Evolutionary conservation across 805 yeast genomes (phyloP).

Genomic region (Ogataea thermomethanolica): DNA sequence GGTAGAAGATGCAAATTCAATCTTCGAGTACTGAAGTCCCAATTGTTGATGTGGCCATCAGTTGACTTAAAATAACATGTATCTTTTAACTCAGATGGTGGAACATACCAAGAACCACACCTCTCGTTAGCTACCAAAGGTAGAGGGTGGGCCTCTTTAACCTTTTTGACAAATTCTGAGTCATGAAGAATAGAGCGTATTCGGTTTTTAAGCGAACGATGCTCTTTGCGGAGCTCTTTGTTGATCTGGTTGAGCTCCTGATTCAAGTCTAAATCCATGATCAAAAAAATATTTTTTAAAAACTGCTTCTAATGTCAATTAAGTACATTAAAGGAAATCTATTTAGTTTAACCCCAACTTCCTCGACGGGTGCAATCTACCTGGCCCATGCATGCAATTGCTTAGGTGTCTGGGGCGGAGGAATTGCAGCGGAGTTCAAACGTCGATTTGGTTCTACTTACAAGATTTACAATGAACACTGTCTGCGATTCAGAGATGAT

Average conservation of each 20-base stretch:
- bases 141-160: conserved; percentile 32
- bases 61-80: conserved; percentile 83
- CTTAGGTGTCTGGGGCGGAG: conserved; percentile 81
- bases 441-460: conserved; percentile 56
- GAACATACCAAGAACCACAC: conserved; percentile 84
- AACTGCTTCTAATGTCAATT: conserved; percentile 20
- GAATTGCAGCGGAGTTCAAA: conserved; percentile 63
- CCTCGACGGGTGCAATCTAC: conserved; percentile 37
- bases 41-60: conserved; percentile 81
- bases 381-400: conserved; percentile 81
- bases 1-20: conserved; percentile 70
- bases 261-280: conserved; percentile 17
- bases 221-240: conserved; percentile 46
- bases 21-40: conserved; percentile 74
- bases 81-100: conserved; percentile 38
- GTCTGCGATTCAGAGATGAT: conserved; percentile 27
- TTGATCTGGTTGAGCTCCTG: conserved; percentile 20
- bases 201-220: conserved; percentile 54
- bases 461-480: conserved; percentile 42
- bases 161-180: conserved; percentile 44
- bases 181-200: conserved; percentile 72
- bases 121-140: conserved; percentile 73
- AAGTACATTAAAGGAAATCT: conserved; percentile 56
- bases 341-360: conserved; percentile 35
- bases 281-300: conserved; percentile 1